A percentile compares a stretch with the other conserved stretches of the same genome.
Evolutionary conservation across 2,329 filamentous ascomycete genomes (phyloP).

Genomic region (Diaporthe aspalathi): DNA sequence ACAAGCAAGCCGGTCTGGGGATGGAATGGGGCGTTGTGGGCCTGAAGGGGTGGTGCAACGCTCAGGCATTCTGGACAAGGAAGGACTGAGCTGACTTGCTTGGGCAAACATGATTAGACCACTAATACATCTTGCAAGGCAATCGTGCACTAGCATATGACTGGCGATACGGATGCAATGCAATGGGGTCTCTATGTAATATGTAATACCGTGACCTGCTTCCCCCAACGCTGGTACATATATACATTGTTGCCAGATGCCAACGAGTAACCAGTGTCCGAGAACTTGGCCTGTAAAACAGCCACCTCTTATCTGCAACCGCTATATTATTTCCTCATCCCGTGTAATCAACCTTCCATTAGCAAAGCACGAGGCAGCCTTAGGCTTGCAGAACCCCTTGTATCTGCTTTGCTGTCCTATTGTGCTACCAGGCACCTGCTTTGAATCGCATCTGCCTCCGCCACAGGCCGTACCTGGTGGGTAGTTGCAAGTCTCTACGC

Average conservation of each 20-base stretch:
- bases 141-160: background rate
- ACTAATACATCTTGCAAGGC: background rate
- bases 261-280: background rate
- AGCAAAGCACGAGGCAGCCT: background rate
- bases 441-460: background rate
- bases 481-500: slow-evolving; percentile 2
- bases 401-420: background rate
- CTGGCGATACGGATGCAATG: background rate
- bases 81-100: slow-evolving; percentile 9
- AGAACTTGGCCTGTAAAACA: too few relatives aligned
- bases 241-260: background rate
- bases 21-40: slow-evolving; percentile 58
- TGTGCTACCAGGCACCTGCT: background rate
- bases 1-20: slow-evolving; percentile 63
- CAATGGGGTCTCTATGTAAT: background rate
- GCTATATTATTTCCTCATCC: background rate
- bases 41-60: slow-evolving; percentile 50
- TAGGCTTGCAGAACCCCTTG: background rate
- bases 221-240: background rate
- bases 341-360: slow-evolving; percentile 9
- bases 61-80: slow-evolving; percentile 37
- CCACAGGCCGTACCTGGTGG: background rate
- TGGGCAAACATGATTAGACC: background rate
- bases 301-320: rapidly evolving
- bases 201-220: too few relatives aligned